These are phyloP conservation scores for Solanum habrochaites DNA, from an alignment of 257 asterid genomes.

Conservation along the genomic window DNA sequence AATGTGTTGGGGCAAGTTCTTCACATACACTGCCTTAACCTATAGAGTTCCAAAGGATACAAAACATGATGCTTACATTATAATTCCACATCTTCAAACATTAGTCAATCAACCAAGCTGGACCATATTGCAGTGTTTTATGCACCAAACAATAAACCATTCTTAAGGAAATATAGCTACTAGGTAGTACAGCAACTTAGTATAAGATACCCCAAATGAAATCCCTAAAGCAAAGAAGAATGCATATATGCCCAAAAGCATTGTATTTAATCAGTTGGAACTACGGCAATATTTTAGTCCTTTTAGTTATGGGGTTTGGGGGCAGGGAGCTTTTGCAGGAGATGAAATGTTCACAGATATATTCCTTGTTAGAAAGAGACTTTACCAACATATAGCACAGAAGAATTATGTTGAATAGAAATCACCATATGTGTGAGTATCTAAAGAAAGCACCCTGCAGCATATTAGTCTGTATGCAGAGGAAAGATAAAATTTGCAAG, in stretches of 20 bases:
- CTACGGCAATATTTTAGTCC: neutral
- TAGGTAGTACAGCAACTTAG: neutral
- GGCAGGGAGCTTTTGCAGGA: neutral
- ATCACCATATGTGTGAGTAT: neutral
- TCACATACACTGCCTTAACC: slow-evolving; percentile 96
- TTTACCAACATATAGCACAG: neutral
- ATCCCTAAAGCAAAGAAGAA: neutral
- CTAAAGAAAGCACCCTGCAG: neutral
- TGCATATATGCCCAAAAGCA: neutral
- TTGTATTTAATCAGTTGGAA: neutral
- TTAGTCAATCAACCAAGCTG: neutral
- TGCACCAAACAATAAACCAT: neutral
- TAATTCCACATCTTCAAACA: neutral
- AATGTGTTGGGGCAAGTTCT: slow-evolving; percentile 76
- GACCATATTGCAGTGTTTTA: neutral
- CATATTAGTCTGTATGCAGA: neutral
- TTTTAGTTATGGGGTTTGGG: neutral
- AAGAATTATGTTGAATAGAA: neutral
- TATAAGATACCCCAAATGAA: neutral
- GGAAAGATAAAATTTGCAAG: neutral
- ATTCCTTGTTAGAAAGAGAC: neutral
- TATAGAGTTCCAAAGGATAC: slow-evolving; percentile 10
- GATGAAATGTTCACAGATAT: neutral
- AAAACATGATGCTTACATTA: neutral
- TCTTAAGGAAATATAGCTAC: neutral